phyloP scores from a whole-genome alignment of 2,329 filamentous ascomycete species.

The Cucurbitaria berberidis region DNA sequence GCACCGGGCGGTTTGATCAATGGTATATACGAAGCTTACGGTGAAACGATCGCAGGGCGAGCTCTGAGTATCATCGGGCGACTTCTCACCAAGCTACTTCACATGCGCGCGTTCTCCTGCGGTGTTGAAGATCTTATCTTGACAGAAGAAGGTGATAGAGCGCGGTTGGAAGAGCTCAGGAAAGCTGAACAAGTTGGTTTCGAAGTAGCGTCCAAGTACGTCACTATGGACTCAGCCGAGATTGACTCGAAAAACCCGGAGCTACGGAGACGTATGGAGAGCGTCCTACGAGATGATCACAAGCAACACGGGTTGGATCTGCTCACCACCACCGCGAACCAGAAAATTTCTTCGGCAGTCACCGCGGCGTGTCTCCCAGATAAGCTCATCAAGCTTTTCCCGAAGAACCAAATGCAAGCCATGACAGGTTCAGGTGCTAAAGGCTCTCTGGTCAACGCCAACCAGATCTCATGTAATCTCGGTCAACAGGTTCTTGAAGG shows the following conservation, averaged over 20 bases:
- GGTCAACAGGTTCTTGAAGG: slow-evolving; percentile 97
- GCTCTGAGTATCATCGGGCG: slow-evolving; percentile 88
- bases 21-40: slow-evolving; percentile 91
- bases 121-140: slow-evolving; percentile 95
- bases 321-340: slow-evolving; percentile 76
- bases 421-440: slow-evolving; percentile 99
- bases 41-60: slow-evolving; percentile 83
- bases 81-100: slow-evolving; percentile 84
- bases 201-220: slow-evolving; percentile 83
- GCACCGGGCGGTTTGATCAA: slow-evolving; percentile 87
- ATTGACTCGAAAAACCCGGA: slow-evolving; percentile 71
- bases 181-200: slow-evolving; percentile 74
- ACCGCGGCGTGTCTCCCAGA: slow-evolving; percentile 79
- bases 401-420: slow-evolving; percentile 97
- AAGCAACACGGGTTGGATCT: slow-evolving; percentile 92
- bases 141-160: slow-evolving; percentile 76
- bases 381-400: slow-evolving; percentile 89
- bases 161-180: slow-evolving; percentile 71
- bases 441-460: slow-evolving; percentile 90
- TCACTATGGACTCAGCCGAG: slow-evolving; percentile 74
- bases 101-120: slow-evolving; percentile 95
- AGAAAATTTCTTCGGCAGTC: slow-evolving; percentile 75
- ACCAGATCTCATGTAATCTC: slow-evolving; percentile 95
- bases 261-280: slow-evolving; percentile 79
- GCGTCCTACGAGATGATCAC: slow-evolving; percentile 85